Conservation (phyloP, 108 stramenopile genomes). For the Skeletonema tropicum region DNA sequence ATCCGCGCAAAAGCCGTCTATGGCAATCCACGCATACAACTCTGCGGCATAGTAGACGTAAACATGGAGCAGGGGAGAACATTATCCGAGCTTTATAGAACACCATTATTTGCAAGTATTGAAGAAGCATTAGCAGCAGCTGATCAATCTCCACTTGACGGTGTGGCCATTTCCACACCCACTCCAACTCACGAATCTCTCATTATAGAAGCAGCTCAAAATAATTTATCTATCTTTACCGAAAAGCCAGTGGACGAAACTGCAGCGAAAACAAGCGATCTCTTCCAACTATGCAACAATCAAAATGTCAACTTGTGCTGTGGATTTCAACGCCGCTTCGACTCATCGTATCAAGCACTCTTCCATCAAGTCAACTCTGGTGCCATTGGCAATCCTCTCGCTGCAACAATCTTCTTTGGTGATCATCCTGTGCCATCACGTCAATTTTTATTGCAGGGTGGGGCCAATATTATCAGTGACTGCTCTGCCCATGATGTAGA, state of each 20-base stretch:
- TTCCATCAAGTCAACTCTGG: slow-evolving; percentile 27
- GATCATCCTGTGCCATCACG: slow-evolving; percentile 75
- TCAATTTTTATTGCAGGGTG: slow-evolving; percentile 61
- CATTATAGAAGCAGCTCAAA: slow-evolving; percentile 49
- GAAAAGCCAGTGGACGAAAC: slow-evolving; percentile 82
- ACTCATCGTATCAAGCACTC: slow-evolving; percentile 60
- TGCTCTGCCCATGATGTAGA: slow-evolving; percentile 77
- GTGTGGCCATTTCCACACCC: slow-evolving; percentile 62
- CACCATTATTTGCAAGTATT: slow-evolving; percentile 10
- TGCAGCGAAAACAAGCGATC: slow-evolving; percentile 37
- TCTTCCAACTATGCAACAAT: slow-evolving; percentile 42
- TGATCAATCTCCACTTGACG: slow-evolving; percentile 38
- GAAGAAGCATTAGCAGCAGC: background rate
- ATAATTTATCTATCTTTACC: slow-evolving; percentile 49
- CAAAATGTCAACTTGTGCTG: slow-evolving; percentile 61
- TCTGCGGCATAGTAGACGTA: slow-evolving; percentile 62
- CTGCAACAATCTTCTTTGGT: slow-evolving; percentile 62
- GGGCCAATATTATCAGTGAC: slow-evolving; percentile 78
- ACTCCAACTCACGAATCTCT: slow-evolving; percentile 57
- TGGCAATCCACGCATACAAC: slow-evolving; percentile 59
- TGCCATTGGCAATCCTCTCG: slow-evolving; percentile 46
- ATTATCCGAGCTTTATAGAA: slow-evolving; percentile 43
- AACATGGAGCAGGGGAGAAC: slow-evolving; percentile 38
- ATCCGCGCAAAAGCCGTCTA: slow-evolving; percentile 59
- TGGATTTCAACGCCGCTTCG: slow-evolving; percentile 80